A percentile compares a stretch with the other conserved stretches of the same genome.
Conservation (phyloP, 148 eudicot species). For the Cornus kousa region DNA sequence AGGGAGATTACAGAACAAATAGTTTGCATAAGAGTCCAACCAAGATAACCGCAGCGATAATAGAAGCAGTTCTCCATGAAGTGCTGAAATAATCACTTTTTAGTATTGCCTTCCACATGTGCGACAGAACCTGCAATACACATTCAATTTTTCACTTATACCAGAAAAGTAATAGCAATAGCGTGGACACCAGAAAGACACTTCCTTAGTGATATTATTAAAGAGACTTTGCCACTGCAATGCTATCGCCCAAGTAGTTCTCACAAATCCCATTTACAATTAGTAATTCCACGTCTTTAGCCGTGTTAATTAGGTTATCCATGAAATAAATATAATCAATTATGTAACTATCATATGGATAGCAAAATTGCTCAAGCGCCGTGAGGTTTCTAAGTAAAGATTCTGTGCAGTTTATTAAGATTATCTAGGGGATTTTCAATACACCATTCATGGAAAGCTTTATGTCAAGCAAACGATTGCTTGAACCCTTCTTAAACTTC, state of each 20-base stretch:
- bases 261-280: constrained; percentile 20
- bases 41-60: neutral
- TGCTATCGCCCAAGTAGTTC: constrained; percentile 22
- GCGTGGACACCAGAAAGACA: no score
- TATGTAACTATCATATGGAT: constrained; percentile 23
- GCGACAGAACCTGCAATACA: no score
- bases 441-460: no score
- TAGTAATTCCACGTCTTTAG: constrained; percentile 22
- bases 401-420: no score
- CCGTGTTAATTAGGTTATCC: constrained; percentile 18
- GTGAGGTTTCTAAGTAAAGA: no score
- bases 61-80: neutral
- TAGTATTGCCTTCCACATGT: neutral
- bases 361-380: neutral
- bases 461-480: no score
- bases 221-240: neutral
- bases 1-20: neutral
- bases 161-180: no score
- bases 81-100: constrained; percentile 8
- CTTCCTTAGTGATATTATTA: no score
- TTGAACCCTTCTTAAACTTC: constrained; percentile 10
- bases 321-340: constrained; percentile 21
- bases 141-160: no score
- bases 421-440: no score
- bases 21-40: neutral